Conservation (phyloP, 208 protist species). For the Leishmania turanica region DNA sequence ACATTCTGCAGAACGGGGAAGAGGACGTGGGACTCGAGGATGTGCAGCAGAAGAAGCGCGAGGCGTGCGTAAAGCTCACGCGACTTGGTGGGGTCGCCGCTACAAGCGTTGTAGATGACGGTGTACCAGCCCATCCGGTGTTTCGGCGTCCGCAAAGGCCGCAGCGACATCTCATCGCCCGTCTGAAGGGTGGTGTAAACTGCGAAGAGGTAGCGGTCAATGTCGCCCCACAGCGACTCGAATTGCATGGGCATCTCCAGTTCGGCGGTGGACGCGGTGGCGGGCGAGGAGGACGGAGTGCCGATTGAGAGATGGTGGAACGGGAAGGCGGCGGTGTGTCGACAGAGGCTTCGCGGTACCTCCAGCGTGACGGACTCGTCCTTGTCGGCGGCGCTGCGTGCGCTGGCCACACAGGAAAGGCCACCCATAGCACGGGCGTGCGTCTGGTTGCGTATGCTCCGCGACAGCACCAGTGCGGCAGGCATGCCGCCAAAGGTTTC, state of each 20-base stretch:
- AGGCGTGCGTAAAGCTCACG: slow-evolving; percentile 62
- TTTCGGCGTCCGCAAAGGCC: slow-evolving; percentile 41
- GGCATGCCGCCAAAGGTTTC: slow-evolving; percentile 1
- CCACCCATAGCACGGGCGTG: slow-evolving; percentile 8
- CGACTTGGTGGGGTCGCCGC: slow-evolving; percentile 50
- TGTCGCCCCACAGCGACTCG: slow-evolving; percentile 42
- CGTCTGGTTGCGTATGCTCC: slow-evolving; percentile 27
- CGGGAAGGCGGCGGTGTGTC: neutral
- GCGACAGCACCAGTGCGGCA: slow-evolving; percentile 27
- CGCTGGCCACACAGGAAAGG: slow-evolving; percentile 9
- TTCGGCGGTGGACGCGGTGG: neutral
- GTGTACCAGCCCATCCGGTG: slow-evolving; percentile 82
- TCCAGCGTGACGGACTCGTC: slow-evolving; percentile 9
- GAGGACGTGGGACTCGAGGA: slow-evolving; percentile 64
- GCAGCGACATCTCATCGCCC: slow-evolving; percentile 34
- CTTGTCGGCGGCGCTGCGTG: slow-evolving; percentile 13
- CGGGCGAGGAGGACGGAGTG: neutral
- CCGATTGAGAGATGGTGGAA: neutral
- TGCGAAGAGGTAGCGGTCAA: slow-evolving; percentile 50
- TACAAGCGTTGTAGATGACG: slow-evolving; percentile 70
- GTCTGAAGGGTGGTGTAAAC: slow-evolving; percentile 44
- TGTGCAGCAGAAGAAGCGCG: slow-evolving; percentile 47
- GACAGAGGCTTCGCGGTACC: neutral
- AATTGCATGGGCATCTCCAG: slow-evolving; percentile 12
- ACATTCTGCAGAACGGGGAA: slow-evolving; percentile 51